Base-by-base conservation (phyloP, 2,329 filamentous ascomycete species). In the Aspergillus fischeri region DNA sequence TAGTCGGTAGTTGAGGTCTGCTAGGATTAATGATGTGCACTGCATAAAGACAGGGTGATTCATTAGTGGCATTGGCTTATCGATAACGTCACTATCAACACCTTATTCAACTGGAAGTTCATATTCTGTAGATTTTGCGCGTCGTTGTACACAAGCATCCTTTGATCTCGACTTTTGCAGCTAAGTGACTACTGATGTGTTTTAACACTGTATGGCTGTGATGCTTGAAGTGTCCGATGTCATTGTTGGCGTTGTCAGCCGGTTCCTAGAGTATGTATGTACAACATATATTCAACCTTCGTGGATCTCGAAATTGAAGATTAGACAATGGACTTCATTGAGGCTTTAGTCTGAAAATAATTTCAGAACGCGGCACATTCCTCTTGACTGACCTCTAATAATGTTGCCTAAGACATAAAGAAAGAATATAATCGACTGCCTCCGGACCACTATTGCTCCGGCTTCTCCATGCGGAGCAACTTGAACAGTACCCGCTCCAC, bases 381-480 rank as follows among this genome's bases (percentile, higher is more conserved):
- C 5, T 38, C 5, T 38, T 1, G 11, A 17, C 32, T 38, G 14
- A 38, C 5, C 14, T 7, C 6, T 38, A 38, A 38, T 38, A 38
- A 38, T 38, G 32, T 17, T 38, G 14, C 5, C 14, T 35, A 44
- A 20, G n/a, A 21, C 2, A 10, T 20, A 24, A 44, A 9, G 24
- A 47, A 47, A 44, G 27, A 47, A 44, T 41, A 27, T 24, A n/a
- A 27, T 42, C 8, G 41, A 25, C n/a, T 10, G n/a, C 21, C 41
- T 44, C 3, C 9, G 8, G 14, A 24, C 11, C 11, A 14, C 54
- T 42, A 48, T 20, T 55, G n/a, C 27, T 52, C 29, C 17, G 62
- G 65, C 56, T 68, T 70, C 58, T 69, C 65, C 51, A 68, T 38
- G 24, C 65, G 51, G 38, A 65, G 35, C 14, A 61, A 35, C 28